These are phyloP conservation scores for Pythium insidiosum DNA, from an alignment of 352 stramenopile genomes.

Conservation along the genomic window DNA sequence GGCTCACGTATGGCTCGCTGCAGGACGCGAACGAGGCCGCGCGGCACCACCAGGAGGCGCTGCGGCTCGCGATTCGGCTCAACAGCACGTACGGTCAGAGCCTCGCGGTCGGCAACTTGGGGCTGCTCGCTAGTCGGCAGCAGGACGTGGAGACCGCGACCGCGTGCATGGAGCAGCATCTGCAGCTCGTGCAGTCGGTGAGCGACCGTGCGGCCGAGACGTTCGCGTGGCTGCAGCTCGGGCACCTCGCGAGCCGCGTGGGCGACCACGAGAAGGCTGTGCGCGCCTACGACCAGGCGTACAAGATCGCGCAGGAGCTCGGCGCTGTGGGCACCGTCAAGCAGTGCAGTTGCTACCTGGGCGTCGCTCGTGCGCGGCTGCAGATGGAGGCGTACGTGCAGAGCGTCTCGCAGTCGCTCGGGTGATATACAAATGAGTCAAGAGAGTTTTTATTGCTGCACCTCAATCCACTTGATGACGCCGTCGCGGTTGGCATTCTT, in stretches of 20 bases:
- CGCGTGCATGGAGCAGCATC: constrained; percentile 85
- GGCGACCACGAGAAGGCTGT: constrained; percentile 59
- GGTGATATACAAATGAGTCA: background rate
- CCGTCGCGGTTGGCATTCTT: constrained; percentile 78
- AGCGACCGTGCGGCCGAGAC: constrained; percentile 66
- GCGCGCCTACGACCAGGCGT: constrained; percentile 71
- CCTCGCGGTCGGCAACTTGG: constrained; percentile 83
- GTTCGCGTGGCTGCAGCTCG: constrained; percentile 84
- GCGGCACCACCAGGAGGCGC: constrained; percentile 79
- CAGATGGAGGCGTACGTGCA: constrained; percentile 55
- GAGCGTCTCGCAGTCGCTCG: background rate
- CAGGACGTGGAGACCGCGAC: constrained; percentile 67
- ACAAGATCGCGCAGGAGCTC: constrained; percentile 64
- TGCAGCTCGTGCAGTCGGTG: constrained; percentile 85
- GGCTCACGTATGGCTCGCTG: constrained; percentile 68
- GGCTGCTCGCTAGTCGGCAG: constrained; percentile 76
- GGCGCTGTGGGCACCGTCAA: constrained; percentile 58
- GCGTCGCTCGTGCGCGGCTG: constrained; percentile 51
- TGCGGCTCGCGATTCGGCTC: constrained; percentile 78
- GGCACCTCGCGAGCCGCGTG: constrained; percentile 51
- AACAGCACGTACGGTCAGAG: constrained; percentile 83
- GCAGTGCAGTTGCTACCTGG: constrained; percentile 78
- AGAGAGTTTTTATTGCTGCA: constrained; percentile 27
- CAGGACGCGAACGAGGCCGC: constrained; percentile 59
- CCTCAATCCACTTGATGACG: constrained; percentile 79